Evolutionary conservation across 257 asterid genomes (phyloP), one percentile per base, ranked within the genome.

Genomic region (Jacaranda copaia): DNA sequence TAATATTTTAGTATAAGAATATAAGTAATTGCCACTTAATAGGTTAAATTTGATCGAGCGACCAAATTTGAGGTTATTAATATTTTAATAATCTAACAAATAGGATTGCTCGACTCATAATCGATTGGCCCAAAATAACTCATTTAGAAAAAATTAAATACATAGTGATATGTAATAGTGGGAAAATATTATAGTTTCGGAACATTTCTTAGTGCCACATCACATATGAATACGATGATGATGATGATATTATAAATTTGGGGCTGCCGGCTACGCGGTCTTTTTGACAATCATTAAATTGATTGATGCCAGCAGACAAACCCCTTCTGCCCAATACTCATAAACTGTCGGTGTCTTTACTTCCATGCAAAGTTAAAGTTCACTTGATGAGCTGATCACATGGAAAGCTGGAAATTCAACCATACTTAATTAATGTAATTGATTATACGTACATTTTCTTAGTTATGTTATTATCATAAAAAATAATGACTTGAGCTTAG

Each of bases 281-380:
- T 36, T 64, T 64, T 78, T 39, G 11, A 15, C 25, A 64, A 66
- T 73, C 53, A 79, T 57, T 57, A 9, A 64, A 19, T 64, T 66
- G 67, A 72, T 64, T 46, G 10, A 64, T 35, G 60, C 52, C 61
- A 39, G 38, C 60, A 45, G 48, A 79, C 79, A 79, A 43, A 42
- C 2, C 36, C 49, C 25, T 20, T 61, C 52, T 3, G 52, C 32
- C 52, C 61, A 62, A 25, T 38, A 64, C 78, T 79, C 63, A 55
- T 35, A 52, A 64, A 2, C 74, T 63, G 56, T 52, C 71, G 45
- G 57, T 42, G 32, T 2, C 78, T 79, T 73, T 65, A 66, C 79
- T 79, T 79, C 48, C 58, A 13, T 32, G 18, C 12, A 32, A 79
- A 65, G 79, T 45, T 72, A 32, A 79, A 65, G 79, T 45, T 72